Conservation (phyloP, 495 filamentous ascomycete genomes). For the Aspergillus affinis region DNA sequence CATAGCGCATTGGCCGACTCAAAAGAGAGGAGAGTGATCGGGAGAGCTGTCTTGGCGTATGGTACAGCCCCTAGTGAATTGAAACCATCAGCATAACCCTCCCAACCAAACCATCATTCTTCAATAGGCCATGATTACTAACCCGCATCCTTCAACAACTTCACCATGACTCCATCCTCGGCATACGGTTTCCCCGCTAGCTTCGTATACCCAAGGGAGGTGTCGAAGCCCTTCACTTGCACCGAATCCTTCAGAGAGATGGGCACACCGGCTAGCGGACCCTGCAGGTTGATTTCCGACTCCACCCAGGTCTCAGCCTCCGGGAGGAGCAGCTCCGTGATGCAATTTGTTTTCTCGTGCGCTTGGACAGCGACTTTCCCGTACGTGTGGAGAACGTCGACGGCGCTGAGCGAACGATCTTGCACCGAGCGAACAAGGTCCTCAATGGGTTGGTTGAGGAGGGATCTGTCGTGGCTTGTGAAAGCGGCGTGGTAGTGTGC, state of each 20-base stretch:
- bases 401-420: conserved; percentile 57
- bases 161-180: conserved; percentile 72
- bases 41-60: conserved; percentile 94
- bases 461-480: conserved; percentile 56
- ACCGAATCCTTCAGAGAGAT: conserved; percentile 88
- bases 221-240: conserved; percentile 82
- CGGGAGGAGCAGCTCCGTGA: conserved; percentile 84
- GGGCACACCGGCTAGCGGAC: conserved; percentile 87
- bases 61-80: conserved; percentile 69
- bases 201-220: conserved; percentile 76
- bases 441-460: conserved; percentile 73
- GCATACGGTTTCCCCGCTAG: conserved; percentile 63
- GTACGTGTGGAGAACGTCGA: conserved; percentile 83
- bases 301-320: conserved; percentile 78
- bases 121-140: conserved; percentile 11
- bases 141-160: conserved; percentile 84
- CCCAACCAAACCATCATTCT: conserved; percentile 1
- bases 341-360: conserved; percentile 83
- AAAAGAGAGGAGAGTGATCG: conserved; percentile 87
- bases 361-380: conserved; percentile 85
- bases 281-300: conserved; percentile 68
- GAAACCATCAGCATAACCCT: background rate
- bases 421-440: conserved; percentile 79
- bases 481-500: conserved; percentile 64
- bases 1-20: conserved; percentile 90